Conservation (phyloP, 2,329 filamentous ascomycete genomes). For the Tolypocladium album region DNA sequence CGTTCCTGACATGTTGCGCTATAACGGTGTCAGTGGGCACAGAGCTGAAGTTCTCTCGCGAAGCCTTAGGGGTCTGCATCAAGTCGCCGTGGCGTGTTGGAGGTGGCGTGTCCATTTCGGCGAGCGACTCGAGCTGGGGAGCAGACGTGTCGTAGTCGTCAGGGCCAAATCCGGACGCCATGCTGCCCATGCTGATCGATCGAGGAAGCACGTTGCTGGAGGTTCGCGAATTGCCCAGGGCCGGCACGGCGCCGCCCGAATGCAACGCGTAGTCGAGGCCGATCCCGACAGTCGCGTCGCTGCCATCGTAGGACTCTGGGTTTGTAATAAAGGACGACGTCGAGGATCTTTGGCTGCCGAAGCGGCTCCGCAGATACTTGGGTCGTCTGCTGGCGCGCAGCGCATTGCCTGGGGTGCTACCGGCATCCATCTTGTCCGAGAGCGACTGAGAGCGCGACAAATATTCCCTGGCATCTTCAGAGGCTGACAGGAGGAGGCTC, state of each 20-base stretch:
- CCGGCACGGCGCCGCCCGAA: conserved; percentile 63
- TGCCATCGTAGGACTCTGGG: conserved; percentile 47
- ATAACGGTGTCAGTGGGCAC: conserved; percentile 82
- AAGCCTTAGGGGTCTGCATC: conserved; percentile 61
- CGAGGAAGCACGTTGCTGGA: conserved; percentile 53
- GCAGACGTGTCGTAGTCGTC: conserved; percentile 41
- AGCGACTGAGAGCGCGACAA: conserved; percentile 20
- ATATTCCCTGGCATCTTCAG: conserved; percentile 14
- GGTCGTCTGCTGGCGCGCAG: conserved; percentile 35
- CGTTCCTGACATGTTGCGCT: conserved; percentile 76
- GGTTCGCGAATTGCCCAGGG: conserved; percentile 36
- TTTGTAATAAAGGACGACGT: conserved; percentile 48
- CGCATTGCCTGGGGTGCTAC: conserved; percentile 33
- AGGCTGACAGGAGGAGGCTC: conserved; percentile 16
- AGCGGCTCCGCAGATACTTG: conserved; percentile 47
- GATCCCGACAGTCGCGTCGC: conserved; percentile 58
- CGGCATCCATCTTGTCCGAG: conserved; percentile 28
- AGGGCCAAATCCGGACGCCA: conserved; percentile 57
- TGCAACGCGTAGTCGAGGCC: conserved; percentile 73
- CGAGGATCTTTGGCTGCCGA: conserved; percentile 48
- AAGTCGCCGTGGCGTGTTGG: conserved; percentile 28
- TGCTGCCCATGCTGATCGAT: conserved; percentile 79
- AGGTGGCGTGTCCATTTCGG: conserved; percentile 34
- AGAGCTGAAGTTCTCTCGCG: conserved; percentile 37
- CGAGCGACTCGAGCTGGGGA: conserved; percentile 37